Evolutionary conservation across 2,329 filamentous ascomycete species (phyloP).

Genomic region (Seiridium cupressi): DNA sequence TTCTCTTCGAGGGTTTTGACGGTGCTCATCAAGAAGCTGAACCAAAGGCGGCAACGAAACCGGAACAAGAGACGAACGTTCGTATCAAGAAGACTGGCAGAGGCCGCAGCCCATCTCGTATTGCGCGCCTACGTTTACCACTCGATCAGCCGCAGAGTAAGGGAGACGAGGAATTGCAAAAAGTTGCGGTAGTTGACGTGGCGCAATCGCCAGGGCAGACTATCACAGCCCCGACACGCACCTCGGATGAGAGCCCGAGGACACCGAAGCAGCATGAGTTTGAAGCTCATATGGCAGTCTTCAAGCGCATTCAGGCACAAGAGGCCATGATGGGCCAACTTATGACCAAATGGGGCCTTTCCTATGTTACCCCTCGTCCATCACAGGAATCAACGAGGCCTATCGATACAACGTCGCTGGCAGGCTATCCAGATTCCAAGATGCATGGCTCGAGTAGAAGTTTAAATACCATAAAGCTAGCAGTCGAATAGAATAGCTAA

Average conservation of each 20-base stretch:
- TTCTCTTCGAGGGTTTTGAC: conserved; percentile 8
- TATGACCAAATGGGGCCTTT: conserved; percentile 9
- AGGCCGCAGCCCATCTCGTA: neutral
- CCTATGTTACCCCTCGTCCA: neutral
- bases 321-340: conserved; percentile 9
- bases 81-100: neutral
- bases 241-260: neutral
- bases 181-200: neutral
- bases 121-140: neutral
- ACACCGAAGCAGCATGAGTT: conserved; percentile 1
- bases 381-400: neutral
- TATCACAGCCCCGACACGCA: neutral
- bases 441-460: no score
- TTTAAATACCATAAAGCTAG: no score
- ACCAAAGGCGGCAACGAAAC: neutral
- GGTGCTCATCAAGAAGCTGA: conserved; percentile 5
- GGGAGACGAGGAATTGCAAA: neutral
- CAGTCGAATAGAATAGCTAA: no score
- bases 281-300: conserved; percentile 3
- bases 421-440: no score
- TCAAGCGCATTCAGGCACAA: conserved; percentile 9
- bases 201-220: neutral
- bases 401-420: no score
- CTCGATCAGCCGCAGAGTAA: neutral
- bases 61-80: neutral